Evolutionary conservation across 1,284 basidiomycete genomes (phyloP).

Genomic region (Naganishia cerealis): DNA sequence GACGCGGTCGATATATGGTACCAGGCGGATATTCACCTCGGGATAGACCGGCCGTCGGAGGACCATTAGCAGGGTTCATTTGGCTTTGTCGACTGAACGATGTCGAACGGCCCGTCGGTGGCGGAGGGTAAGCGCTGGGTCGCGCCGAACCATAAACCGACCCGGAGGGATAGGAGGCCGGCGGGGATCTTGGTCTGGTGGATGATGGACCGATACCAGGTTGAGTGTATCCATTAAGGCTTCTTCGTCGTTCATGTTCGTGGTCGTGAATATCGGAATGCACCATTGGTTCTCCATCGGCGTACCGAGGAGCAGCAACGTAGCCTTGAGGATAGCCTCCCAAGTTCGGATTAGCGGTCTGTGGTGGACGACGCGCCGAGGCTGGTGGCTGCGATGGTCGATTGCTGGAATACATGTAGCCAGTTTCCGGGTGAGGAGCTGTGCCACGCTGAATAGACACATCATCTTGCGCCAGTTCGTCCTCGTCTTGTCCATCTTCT

Average conservation of each 20-base stretch:
- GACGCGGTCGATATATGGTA: constrained; percentile 21
- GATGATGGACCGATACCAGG: not conserved
- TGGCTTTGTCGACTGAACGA: constrained; percentile 13
- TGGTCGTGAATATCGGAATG: not conserved
- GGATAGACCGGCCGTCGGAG: constrained; percentile 1
- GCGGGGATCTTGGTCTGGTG: constrained; percentile 3
- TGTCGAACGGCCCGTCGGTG: not conserved
- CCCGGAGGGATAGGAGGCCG: constrained; percentile 1
- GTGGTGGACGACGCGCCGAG: constrained; percentile 6
- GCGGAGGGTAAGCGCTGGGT: constrained; percentile 1
- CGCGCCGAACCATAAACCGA: constrained; percentile 6
- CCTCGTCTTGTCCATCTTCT: constrained; percentile 27
- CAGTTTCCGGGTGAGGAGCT: not conserved
- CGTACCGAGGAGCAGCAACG: constrained; percentile 1
- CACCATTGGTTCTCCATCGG: constrained; percentile 2
- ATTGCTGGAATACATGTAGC: not conserved
- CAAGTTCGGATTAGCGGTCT: constrained; percentile 4
- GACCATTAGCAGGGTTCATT: constrained; percentile 15
- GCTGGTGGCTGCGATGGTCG: constrained; percentile 5
- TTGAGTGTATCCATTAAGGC: constrained; percentile 8
- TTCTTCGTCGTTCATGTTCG: not conserved
- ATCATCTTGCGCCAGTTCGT: constrained; percentile 15
- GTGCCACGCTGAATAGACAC: not conserved
- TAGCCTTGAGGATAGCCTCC: not conserved
- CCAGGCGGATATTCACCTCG: constrained; percentile 20